Evolutionary conservation across 202 grass and related monocot species (phyloP).

Genomic region (Hordeum pubiflorum): DNA sequence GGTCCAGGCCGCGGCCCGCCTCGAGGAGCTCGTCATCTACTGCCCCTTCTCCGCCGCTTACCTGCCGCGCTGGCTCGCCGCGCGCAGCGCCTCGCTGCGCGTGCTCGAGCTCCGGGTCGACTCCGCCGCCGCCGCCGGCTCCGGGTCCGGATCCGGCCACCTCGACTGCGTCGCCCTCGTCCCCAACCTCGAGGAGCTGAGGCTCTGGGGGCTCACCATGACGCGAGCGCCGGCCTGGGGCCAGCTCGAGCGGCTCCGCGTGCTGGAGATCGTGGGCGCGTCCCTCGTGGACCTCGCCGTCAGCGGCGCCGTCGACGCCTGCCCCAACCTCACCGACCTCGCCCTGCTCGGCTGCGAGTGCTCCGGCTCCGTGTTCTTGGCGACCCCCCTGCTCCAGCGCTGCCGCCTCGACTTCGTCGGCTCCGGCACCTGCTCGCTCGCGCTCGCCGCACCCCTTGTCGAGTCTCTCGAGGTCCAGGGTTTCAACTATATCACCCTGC

Average conservation of each 20-base stretch:
- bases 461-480: conserved; percentile 69
- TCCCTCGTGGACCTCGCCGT: conserved; percentile 37
- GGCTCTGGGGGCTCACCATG: conserved; percentile 77
- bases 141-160: conserved; percentile 13
- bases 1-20: conserved; percentile 40
- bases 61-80: conserved; percentile 46
- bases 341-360: conserved; percentile 69
- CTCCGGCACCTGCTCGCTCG: conserved; percentile 38
- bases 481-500: conserved; percentile 54
- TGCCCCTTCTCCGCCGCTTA: conserved; percentile 57
- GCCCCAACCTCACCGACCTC: conserved; percentile 64
- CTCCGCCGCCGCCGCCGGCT: conserved; percentile 1
- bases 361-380: conserved; percentile 27
- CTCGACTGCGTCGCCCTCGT: conserved; percentile 50
- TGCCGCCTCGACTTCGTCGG: conserved; percentile 82
- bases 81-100: conserved; percentile 42
- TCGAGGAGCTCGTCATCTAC: conserved; percentile 82
- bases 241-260: conserved; percentile 39
- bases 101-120: conserved; percentile 86
- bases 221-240: conserved; percentile 48
- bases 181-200: conserved; percentile 48
- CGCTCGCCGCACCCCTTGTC: conserved; percentile 43
- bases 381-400: conserved; percentile 43
- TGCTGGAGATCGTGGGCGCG: conserved; percentile 67
- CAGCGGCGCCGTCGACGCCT: conserved; percentile 54